Evolutionary conservation across 2,329 filamentous ascomycete species (phyloP), one percentile per base, ranked within the genome.

Genomic region (Aspergillus spinulosporus): DNA sequence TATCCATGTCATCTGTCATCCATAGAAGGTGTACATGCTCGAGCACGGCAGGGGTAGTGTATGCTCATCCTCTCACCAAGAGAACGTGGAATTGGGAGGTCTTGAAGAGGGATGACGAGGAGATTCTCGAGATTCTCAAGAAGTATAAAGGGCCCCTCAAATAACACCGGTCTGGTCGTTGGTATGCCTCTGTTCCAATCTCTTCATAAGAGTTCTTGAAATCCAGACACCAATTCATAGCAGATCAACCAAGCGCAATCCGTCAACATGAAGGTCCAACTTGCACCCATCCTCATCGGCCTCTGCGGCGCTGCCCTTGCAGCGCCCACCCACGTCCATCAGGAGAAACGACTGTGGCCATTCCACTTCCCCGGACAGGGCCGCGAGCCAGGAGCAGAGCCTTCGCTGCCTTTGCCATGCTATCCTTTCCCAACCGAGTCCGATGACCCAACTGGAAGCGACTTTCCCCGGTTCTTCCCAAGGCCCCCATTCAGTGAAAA

Each of bases 231-330:
- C 9, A 15, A 15, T 12, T 28, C 12, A 5, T 21, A 32, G 15
- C 21, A 8, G 47, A 14, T 43, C 4, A 8, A 9, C 29, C 44
- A 15, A 29, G 5, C 43, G 43, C 39, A 14, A 21, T 15, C 46
- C 42, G 12, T 39, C 48, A 55, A 14, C 3, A 62, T 62, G 60
- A 60, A 34, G 31, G 26, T 52, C 39, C 56, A 57, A 51, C 40
- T 40, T 9, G 49, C 51, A 7, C 42, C 53, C 12, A 29, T 62
- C 32, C 32, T 62, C 9, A 15, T 57, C 44, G 40, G 52, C 26
- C 31, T 62, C 12, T 56, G 54, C 49, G 55, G 56, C 46, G 36
- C 46, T 12, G 54, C 26, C 34, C 31, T 61, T 21, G 52, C 59
- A 9, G 46, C 52, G 6, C 59, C 59, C 12, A 15, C 48, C 36